A percentile compares a stretch with the other conserved stretches of the same genome.
Conservation (phyloP, 139 green algal species). For the Chlorella sp. region DNA sequence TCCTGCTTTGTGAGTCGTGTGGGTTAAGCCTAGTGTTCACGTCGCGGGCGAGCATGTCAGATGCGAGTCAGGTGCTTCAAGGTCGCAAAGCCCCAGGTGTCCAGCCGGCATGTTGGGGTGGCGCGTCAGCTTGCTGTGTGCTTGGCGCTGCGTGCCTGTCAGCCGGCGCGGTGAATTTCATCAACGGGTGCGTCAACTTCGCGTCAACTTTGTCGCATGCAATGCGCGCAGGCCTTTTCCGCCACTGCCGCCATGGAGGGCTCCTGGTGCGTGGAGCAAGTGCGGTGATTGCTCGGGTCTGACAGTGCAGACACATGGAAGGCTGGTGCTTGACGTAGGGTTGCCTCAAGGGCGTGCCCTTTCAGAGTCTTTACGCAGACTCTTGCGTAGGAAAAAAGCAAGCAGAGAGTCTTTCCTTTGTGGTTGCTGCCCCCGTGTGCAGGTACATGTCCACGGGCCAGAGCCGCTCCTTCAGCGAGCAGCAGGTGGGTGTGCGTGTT, state of each 20-base stretch:
- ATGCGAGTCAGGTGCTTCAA: not conserved
- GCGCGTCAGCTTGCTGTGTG: not conserved
- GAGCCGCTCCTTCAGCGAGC: constrained; percentile 43
- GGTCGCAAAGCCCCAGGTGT: not conserved
- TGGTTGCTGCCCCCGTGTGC: not conserved
- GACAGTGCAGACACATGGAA: not conserved
- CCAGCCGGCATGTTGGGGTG: not conserved
- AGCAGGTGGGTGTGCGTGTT: too few species aligned
- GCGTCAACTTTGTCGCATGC: not conserved
- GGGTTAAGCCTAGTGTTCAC: not conserved
- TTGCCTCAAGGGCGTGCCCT: not conserved
- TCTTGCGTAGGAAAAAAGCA: not conserved
- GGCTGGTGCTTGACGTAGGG: not conserved
- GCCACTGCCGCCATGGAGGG: constrained; percentile 45
- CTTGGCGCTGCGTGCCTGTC: not conserved
- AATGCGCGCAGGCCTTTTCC: constrained; percentile 28
- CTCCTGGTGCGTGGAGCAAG: constrained; percentile 28
- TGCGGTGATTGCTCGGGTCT: too few species aligned
- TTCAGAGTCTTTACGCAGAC: not conserved
- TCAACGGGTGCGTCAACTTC: not conserved
- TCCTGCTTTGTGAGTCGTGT: constrained; percentile 30
- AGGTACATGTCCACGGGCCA: constrained; percentile 39
- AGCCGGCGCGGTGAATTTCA: not conserved
- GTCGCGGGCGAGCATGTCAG: not conserved
- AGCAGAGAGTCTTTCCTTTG: not conserved